Evolutionary conservation across 352 stramenopile genomes (phyloP).

Genomic region (Elongisporangium prolatum): DNA sequence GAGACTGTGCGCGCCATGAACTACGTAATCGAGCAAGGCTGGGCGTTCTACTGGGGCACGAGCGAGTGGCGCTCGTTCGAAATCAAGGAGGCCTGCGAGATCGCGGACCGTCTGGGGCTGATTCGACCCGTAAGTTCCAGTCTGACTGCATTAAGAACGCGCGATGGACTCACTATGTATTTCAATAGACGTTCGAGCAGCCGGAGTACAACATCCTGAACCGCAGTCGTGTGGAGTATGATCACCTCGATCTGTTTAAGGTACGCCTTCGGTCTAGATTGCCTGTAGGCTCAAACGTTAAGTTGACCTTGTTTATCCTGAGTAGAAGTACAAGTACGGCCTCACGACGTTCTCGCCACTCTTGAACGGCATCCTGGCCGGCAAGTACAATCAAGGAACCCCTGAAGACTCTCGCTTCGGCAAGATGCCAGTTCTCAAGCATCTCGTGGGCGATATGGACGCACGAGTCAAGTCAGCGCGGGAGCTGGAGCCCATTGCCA

Average conservation of each 20-base stretch:
- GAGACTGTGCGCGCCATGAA: conserved; percentile 59
- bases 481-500: conserved; percentile 45
- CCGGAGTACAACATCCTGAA: conserved; percentile 67
- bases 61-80: conserved; percentile 51
- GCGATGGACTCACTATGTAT: too few relatives aligned
- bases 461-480: conserved; percentile 41
- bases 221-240: conserved; percentile 59
- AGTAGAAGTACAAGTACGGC: conserved; percentile 64
- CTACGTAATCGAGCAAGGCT: conserved; percentile 45
- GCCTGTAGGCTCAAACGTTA: too few relatives aligned
- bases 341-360: conserved; percentile 74
- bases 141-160: too few relatives aligned
- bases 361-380: conserved; percentile 61
- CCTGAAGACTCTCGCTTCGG: conserved; percentile 62
- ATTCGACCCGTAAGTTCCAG: conserved; percentile 16
- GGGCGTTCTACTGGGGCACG: conserved; percentile 53
- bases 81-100: conserved; percentile 38
- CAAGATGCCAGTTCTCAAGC: conserved; percentile 40
- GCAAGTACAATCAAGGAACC: conserved; percentile 80
- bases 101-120: conserved; percentile 28
- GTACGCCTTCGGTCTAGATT: too few relatives aligned
- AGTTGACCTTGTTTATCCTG: background rate
- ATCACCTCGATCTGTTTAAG: conserved; percentile 61
- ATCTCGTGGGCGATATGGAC: conserved; percentile 43
- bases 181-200: conserved; percentile 34